Percentiles rank a stretch among this genome's conserved stretches.
phyloP scores from a whole-genome alignment of 2,329 filamentous ascomycete genomes.

The Talaromyces islandicus region DNA sequence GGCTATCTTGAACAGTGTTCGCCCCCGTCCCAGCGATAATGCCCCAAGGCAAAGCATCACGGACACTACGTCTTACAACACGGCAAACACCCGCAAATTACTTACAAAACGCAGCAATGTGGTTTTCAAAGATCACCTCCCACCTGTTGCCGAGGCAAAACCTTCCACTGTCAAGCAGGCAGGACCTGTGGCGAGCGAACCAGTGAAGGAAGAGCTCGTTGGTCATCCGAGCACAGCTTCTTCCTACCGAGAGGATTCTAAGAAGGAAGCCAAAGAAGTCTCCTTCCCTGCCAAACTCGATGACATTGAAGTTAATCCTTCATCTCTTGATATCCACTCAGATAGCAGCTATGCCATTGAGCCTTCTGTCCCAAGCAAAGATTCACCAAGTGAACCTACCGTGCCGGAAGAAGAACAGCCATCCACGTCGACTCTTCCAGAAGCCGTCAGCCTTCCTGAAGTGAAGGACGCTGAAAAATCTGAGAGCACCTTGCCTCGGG shows the following conservation, averaged over 20 bases:
- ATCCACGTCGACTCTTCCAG: constrained; percentile 2
- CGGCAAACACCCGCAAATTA: constrained; percentile 41
- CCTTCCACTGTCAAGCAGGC: constrained; percentile 25
- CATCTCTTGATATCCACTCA: constrained; percentile 16
- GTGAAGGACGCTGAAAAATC: constrained; percentile 12
- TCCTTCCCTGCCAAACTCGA: not conserved
- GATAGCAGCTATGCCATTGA: constrained; percentile 20
- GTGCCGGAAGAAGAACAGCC: constrained; percentile 11
- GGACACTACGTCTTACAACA: constrained; percentile 18
- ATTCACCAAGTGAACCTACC: not conserved
- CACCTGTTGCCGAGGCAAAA: constrained; percentile 28
- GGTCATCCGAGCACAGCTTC: constrained; percentile 10
- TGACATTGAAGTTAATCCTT: constrained; percentile 12
- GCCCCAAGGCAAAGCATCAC: constrained; percentile 26
- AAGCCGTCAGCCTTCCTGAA: not conserved
- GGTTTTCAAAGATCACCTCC: constrained; percentile 49
- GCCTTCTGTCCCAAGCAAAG: not conserved
- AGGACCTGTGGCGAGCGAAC: constrained; percentile 16
- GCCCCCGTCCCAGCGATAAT: constrained; percentile 25
- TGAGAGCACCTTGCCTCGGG: constrained; percentile 8
- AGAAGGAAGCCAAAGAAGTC: not conserved
- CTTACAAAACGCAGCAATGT: constrained; percentile 48
- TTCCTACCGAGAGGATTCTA: not conserved
- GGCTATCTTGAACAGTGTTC: constrained; percentile 29
- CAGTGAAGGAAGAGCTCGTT: constrained; percentile 13